phyloP scores from a whole-genome alignment of 2,329 filamentous ascomycete genomes.

The Helotiales sp. region DNA sequence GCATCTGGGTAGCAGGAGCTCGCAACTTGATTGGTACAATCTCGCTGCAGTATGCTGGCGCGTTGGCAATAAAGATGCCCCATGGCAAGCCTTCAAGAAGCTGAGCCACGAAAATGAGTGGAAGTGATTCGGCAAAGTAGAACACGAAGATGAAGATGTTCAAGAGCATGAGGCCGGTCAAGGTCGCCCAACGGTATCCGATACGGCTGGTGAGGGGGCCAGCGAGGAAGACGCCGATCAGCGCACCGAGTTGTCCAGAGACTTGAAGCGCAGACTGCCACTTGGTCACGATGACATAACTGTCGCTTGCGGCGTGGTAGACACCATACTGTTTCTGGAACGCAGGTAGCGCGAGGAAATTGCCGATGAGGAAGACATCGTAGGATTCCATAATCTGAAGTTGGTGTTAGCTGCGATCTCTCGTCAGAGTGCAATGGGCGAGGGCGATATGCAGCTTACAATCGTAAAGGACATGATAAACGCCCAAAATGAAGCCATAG shows the following conservation, averaged over 20 bases:
- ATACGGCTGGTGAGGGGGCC: slow-evolving; percentile 59
- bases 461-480: slow-evolving; percentile 48
- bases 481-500: slow-evolving; percentile 54
- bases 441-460: slow-evolving; percentile 15
- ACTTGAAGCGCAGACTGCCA: slow-evolving; percentile 60
- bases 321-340: slow-evolving; percentile 52
- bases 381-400: slow-evolving; percentile 63
- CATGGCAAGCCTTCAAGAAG: slow-evolving; percentile 62
- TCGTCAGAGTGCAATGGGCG: neutral
- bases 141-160: slow-evolving; percentile 46
- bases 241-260: slow-evolving; percentile 56
- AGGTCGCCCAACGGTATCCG: slow-evolving; percentile 60
- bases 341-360: slow-evolving; percentile 52
- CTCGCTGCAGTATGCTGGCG: slow-evolving; percentile 62
- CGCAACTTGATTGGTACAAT: slow-evolving; percentile 59
- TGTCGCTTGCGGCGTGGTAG: slow-evolving; percentile 21
- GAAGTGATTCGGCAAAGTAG: slow-evolving; percentile 45
- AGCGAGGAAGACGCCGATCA: slow-evolving; percentile 59
- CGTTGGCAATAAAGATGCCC: slow-evolving; percentile 67
- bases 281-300: slow-evolving; percentile 46
- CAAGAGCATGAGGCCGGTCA: slow-evolving; percentile 54
- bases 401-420: neutral
- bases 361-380: slow-evolving; percentile 60
- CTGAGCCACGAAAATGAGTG: slow-evolving; percentile 52
- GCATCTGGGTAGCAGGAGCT: slow-evolving; percentile 59